Conservation (phyloP, 331 rosid species). For the Quercus lobata region DNA sequence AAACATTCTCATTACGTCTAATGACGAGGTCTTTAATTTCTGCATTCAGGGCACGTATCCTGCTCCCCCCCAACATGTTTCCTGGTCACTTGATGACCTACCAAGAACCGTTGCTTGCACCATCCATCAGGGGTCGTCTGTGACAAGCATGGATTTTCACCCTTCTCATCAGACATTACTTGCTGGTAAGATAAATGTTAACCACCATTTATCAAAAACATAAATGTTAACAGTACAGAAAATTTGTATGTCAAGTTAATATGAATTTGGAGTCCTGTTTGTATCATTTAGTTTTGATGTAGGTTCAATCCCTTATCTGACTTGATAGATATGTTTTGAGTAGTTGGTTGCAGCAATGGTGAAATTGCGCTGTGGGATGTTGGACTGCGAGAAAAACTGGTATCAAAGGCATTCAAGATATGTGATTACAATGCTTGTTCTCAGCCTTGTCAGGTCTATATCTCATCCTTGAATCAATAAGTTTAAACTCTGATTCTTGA, state of each 20-base stretch:
- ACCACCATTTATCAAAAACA: not conserved
- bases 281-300: not conserved
- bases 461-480: not conserved
- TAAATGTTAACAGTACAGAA: not conserved
- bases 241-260: not conserved
- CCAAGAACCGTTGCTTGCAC: constrained; percentile 40
- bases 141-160: constrained; percentile 56
- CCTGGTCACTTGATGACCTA: constrained; percentile 39
- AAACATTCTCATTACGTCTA: not conserved
- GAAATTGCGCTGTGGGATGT: constrained; percentile 59
- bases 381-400: constrained; percentile 35
- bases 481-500: not conserved
- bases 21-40: not conserved
- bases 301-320: constrained; percentile 4
- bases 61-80: constrained; percentile 29
- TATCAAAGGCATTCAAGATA: constrained; percentile 40
- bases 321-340: constrained; percentile 20
- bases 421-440: constrained; percentile 30
- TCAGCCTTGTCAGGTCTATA: constrained; percentile 33
- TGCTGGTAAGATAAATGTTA: constrained; percentile 30
- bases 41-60: constrained; percentile 31
- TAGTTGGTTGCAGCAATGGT: constrained; percentile 58
- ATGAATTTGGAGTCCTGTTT: not conserved
- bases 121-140: constrained; percentile 31
- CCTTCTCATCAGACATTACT: constrained; percentile 48